Conservation (phyloP, 2,329 filamentous ascomycete species). For the Hypoxylon sp. region DNA sequence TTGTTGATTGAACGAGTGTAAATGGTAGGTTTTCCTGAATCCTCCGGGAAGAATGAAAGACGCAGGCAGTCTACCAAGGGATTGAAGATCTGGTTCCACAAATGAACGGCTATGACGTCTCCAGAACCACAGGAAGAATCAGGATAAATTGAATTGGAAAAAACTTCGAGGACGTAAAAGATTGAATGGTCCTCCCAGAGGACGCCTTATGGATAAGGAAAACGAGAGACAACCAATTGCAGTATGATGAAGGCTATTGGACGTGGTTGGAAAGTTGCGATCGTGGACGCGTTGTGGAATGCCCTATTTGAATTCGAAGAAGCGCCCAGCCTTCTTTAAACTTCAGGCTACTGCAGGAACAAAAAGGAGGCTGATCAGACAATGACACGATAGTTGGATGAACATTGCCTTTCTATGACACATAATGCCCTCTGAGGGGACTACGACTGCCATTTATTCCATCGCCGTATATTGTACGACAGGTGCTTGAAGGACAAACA, state of each 20-base stretch:
- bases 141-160: conserved; percentile 11
- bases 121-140: conserved; percentile 19
- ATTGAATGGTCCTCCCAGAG: conserved; percentile 4
- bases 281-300: conserved; percentile 21
- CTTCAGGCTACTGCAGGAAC: conserved; percentile 12
- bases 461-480: neutral
- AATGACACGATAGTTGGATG: conserved; percentile 20
- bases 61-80: conserved; percentile 21
- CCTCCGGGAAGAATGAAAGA: conserved; percentile 13
- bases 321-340: conserved; percentile 21
- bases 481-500: conserved; percentile 4
- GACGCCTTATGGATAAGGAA: conserved; percentile 4
- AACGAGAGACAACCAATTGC: conserved; percentile 5
- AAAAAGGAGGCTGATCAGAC: conserved; percentile 19
- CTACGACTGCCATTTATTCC: conserved; percentile 11
- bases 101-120: conserved; percentile 35
- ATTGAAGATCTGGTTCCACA: conserved; percentile 32
- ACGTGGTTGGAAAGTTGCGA: conserved; percentile 9
- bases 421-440: conserved; percentile 16
- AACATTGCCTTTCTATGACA: conserved; percentile 26
- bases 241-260: neutral
- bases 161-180: conserved; percentile 4
- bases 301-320: conserved; percentile 4
- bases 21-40: conserved; percentile 17
- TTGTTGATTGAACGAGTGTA: conserved; percentile 22